These are phyloP conservation scores for Triticum turgidum DNA, from an alignment of 176 grass and related monocot genomes.

Conservation along the genomic window DNA sequence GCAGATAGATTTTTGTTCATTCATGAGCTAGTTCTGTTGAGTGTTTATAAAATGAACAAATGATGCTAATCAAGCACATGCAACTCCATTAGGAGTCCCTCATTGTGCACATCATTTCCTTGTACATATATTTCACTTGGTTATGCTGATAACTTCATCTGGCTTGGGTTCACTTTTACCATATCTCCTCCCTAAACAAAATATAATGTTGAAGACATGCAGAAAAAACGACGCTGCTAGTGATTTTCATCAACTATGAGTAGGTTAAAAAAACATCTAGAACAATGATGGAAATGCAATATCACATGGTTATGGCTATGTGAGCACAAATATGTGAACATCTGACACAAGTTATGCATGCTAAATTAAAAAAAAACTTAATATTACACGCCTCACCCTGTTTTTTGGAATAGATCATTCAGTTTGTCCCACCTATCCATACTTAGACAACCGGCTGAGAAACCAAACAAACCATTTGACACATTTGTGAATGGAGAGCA, in stretches of 20 bases:
- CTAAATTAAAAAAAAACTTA: not conserved
- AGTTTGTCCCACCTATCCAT: constrained; percentile 91
- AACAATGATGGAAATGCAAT: not conserved
- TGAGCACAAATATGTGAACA: not conserved
- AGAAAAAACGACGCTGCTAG: not conserved
- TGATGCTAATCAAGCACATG: not conserved
- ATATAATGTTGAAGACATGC: not conserved
- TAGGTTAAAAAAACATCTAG: not conserved
- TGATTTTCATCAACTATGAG: not conserved
- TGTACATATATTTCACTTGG: not conserved
- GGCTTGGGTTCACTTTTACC: not conserved
- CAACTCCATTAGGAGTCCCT: not conserved
- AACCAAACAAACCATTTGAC: constrained; percentile 82
- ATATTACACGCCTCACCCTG: constrained; percentile 55
- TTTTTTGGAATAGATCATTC: constrained; percentile 70
- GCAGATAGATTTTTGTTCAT: constrained; percentile 38
- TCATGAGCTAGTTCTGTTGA: constrained; percentile 24
- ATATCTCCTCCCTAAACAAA: not conserved
- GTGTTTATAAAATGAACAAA: not conserved
- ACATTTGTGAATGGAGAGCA: constrained; percentile 71
- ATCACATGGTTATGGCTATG: not conserved
- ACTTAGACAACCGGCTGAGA: constrained; percentile 81
- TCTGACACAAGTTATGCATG: not conserved
- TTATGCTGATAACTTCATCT: not conserved
- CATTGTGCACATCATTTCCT: not conserved